Percentiles rank a stretch among this genome's conserved stretches.
Conservation (phyloP, 768 basidiomycete genomes). For the Melanogaster broomeanus region DNA sequence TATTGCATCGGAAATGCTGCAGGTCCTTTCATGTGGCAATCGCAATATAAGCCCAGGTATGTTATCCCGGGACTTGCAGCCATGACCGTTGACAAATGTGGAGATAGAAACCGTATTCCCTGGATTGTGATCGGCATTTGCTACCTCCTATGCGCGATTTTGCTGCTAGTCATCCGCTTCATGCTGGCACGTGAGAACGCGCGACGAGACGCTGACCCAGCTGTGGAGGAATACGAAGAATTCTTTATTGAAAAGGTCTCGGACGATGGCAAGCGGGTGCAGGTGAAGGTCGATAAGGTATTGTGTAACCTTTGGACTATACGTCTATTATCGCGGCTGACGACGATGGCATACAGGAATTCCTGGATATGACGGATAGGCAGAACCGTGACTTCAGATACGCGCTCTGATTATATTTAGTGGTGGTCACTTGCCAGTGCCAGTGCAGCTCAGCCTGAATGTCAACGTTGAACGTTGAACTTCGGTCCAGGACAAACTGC, state of each 20-base stretch:
- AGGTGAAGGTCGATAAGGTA: constrained; percentile 63
- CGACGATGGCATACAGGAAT: constrained; percentile 60
- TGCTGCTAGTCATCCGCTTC: constrained; percentile 51
- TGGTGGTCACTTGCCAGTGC: no score
- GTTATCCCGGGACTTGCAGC: constrained; percentile 23
- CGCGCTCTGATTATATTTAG: no score
- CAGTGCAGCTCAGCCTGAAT: no score
- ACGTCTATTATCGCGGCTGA: no score
- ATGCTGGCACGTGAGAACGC: constrained; percentile 62
- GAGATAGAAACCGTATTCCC: constrained; percentile 63
- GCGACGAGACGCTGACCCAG: constrained; percentile 53
- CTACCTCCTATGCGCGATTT: constrained; percentile 51
- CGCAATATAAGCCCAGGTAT: constrained; percentile 64
- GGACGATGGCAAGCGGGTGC: constrained; percentile 50
- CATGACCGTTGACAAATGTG: neutral
- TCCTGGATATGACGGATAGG: constrained; percentile 70
- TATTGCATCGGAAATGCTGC: constrained; percentile 69
- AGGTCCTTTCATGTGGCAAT: constrained; percentile 81
- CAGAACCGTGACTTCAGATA: no score
- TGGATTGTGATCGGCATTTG: constrained; percentile 78
- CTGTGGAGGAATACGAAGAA: constrained; percentile 55
- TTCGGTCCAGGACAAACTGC: no score
- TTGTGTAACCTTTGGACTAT: no score
- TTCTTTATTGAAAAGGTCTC: constrained; percentile 52
- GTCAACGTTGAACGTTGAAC: no score